Conservation (phyloP, 2,329 filamentous ascomycete genomes). For the Penicillium sp. region DNA sequence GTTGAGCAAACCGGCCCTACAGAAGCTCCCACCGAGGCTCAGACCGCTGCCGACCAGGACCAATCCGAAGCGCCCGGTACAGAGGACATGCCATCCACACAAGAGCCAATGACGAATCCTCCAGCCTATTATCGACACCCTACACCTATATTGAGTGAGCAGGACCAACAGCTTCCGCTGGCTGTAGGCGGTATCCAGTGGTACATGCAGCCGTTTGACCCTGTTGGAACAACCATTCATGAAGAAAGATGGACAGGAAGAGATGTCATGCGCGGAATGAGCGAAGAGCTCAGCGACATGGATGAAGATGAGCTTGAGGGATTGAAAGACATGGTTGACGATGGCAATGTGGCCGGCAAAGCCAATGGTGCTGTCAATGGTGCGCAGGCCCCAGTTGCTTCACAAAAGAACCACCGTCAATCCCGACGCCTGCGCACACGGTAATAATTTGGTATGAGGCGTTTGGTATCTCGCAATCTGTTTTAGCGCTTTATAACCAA, state of each 20-base stretch:
- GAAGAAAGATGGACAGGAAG: conserved; percentile 73
- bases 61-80: conserved; percentile 8
- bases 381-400: conserved; percentile 8
- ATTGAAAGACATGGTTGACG: conserved; percentile 64
- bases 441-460: conserved; percentile 15
- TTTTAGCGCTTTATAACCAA: conserved; percentile 10
- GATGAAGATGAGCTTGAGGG: conserved; percentile 72
- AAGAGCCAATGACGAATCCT: conserved; percentile 19
- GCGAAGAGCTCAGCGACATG: conserved; percentile 86
- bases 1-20: conserved; percentile 13
- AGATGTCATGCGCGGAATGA: conserved; percentile 71
- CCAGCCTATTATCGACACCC: conserved; percentile 48
- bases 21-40: conserved; percentile 13
- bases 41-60: conserved; percentile 3
- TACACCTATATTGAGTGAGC: conserved; percentile 45
- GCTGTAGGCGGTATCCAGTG: conserved; percentile 79
- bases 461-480: conserved; percentile 10
- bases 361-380: background rate
- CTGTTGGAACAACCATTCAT: conserved; percentile 75
- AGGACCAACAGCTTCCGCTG: conserved; percentile 52
- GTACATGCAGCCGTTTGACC: conserved; percentile 82
- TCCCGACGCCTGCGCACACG: conserved; percentile 21
- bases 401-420: conserved; percentile 20
- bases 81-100: conserved; percentile 15
- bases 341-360: conserved; percentile 45